These are phyloP conservation scores for Aspergillus ellipticus DNA, from an alignment of 495 filamentous ascomycete species.

Conservation along the genomic window DNA sequence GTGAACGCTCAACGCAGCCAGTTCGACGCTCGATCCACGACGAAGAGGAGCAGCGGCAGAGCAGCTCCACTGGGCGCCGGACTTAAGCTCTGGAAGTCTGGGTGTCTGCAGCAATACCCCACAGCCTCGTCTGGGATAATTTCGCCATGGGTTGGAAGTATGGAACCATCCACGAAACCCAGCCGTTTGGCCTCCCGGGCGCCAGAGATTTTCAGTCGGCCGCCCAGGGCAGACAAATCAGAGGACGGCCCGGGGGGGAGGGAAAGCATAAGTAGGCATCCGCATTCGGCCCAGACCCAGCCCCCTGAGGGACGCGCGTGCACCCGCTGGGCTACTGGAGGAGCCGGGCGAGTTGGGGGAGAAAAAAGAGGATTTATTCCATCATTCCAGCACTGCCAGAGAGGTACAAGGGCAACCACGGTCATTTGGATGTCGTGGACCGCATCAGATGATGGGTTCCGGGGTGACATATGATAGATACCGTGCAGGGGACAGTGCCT, in stretches of 20 bases:
- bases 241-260: constrained; percentile 11
- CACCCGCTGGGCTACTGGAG: constrained; percentile 5
- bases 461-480: no score
- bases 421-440: no score
- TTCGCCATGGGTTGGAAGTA: constrained; percentile 4
- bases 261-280: constrained; percentile 18
- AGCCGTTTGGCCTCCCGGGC: constrained; percentile 9
- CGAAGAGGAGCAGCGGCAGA: not conserved
- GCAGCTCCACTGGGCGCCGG: not conserved
- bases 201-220: constrained; percentile 9
- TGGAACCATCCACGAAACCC: constrained; percentile 8
- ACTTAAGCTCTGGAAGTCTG: not conserved
- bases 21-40: not conserved
- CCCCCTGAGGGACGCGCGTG: constrained; percentile 25
- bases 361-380: not conserved
- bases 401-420: not conserved
- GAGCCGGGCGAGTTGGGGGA: not conserved
- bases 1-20: not conserved
- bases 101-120: not conserved
- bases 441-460: no score
- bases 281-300: constrained; percentile 30
- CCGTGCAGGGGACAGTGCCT: no score
- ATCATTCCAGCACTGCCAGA: not conserved
- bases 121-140: not conserved
- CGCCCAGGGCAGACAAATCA: constrained; percentile 17